These are phyloP conservation scores for Entoloma clypeatum DNA, from an alignment of 1,284 basidiomycete species.

Conservation along the genomic window DNA sequence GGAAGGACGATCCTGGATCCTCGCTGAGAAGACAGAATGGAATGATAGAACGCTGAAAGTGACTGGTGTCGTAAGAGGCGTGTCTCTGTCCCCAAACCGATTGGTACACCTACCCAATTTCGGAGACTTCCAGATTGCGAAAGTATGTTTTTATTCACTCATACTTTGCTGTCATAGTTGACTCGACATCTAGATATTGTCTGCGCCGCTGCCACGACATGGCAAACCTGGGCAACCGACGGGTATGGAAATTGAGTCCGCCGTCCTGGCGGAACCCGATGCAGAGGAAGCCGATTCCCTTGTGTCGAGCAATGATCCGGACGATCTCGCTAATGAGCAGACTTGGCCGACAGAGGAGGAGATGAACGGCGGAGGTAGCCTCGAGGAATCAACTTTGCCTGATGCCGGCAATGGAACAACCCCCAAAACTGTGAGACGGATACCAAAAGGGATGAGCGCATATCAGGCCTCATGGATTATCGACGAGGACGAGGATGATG, in stretches of 20 bases:
- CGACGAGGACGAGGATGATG: conserved; percentile 53
- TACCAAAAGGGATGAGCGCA: conserved; percentile 88
- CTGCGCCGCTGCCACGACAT: conserved; percentile 47
- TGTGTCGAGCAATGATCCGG: conserved; percentile 83
- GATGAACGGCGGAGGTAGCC: conserved; percentile 51
- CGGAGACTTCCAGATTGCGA: conserved; percentile 86
- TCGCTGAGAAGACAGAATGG: conserved; percentile 71
- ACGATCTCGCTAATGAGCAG: conserved; percentile 91
- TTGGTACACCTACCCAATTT: conserved; percentile 86
- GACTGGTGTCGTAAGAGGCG: conserved; percentile 83
- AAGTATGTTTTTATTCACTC: conserved; percentile 46
- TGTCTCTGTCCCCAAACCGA: conserved; percentile 76
- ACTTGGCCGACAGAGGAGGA: conserved; percentile 99
- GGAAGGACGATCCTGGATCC: conserved; percentile 75
- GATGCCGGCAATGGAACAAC: conserved; percentile 66
- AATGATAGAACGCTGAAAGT: conserved; percentile 63
- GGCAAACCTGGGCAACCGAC: conserved; percentile 33
- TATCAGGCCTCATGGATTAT: conserved; percentile 95
- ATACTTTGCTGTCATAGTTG: conserved; percentile 16
- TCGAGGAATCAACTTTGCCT: conserved; percentile 45
- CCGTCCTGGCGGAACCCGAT: conserved; percentile 55
- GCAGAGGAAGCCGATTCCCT: conserved; percentile 82
- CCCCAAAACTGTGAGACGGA: conserved; percentile 68
- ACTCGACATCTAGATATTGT: conserved; percentile 50
- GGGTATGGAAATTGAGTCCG: conserved; percentile 64